Conservation (phyloP, 2,329 filamentous ascomycete species). For the Phaeosphaeria sp. region DNA sequence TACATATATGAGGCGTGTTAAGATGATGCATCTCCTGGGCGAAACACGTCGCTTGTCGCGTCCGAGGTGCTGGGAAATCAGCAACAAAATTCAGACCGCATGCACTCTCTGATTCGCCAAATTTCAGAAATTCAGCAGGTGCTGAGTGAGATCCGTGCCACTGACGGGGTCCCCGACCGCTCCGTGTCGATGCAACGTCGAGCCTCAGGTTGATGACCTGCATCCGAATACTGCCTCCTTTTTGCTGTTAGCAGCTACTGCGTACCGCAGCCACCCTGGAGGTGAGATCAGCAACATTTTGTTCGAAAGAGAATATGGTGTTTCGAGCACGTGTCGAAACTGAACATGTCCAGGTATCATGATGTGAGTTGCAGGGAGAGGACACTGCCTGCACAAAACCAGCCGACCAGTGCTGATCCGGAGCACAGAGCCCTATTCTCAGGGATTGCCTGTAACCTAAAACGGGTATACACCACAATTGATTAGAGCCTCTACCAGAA, state of each 20-base stretch:
- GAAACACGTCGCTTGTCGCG: constrained; percentile 10
- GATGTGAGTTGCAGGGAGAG: no score
- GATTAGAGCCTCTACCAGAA: not conserved
- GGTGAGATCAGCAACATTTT: not conserved
- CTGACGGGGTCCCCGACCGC: constrained; percentile 4
- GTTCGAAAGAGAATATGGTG: not conserved
- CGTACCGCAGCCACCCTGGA: not conserved
- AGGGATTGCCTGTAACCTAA: no score
- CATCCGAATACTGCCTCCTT: not conserved
- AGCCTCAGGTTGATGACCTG: not conserved
- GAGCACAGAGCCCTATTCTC: no score
- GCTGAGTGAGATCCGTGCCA: constrained; percentile 8
- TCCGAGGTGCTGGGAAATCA: constrained; percentile 1
- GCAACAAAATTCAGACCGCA: not conserved
- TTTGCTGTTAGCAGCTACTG: not conserved
- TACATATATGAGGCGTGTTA: constrained; percentile 4
- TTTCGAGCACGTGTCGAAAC: not conserved
- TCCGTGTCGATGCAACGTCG: constrained; percentile 2
- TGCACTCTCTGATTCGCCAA: not conserved
- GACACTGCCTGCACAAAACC: no score
- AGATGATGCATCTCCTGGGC: constrained; percentile 7
- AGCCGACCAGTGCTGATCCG: no score
- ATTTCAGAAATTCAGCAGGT: not conserved
- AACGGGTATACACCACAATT: not conserved
- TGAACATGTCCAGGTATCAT: no score